Evolutionary conservation across 257 asterid genomes (phyloP).

Genomic region (Solanum chilense): DNA sequence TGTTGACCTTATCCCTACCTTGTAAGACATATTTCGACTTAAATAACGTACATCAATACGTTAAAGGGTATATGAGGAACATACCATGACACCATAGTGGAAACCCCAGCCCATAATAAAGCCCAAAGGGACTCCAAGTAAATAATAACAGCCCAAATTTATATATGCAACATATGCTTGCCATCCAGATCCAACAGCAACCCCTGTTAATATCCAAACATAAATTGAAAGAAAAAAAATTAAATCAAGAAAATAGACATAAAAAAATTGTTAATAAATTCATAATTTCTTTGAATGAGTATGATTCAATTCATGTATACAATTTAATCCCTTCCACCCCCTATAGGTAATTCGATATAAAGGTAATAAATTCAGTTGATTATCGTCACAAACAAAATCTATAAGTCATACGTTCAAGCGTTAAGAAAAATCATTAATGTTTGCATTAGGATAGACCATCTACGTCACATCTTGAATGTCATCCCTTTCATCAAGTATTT

Average conservation of each 20-base stretch:
- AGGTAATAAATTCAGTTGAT: not conserved
- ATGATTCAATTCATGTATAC: not conserved
- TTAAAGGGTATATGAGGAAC: not conserved
- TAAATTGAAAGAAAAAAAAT: not conserved
- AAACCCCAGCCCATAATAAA: conserved; percentile 26
- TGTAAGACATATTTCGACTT: not conserved
- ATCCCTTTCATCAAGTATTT: not conserved
- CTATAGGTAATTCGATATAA: not conserved
- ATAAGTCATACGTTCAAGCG: not conserved
- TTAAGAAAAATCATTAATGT: not conserved
- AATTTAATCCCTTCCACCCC: not conserved
- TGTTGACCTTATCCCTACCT: not conserved
- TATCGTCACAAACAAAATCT: accelerated
- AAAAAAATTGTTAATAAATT: not conserved
- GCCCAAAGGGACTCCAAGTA: conserved; percentile 43
- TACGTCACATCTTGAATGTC: not conserved
- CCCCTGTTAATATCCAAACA: conserved; percentile 14
- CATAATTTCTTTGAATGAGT: not conserved
- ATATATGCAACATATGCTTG: conserved; percentile 44
- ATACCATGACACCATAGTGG: conserved; percentile 45
- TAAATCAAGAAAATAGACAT: not conserved
- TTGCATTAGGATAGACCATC: not conserved
- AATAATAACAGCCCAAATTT: conserved; percentile 33
- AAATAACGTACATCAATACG: not conserved
- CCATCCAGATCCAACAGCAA: conserved; percentile 59